Evolutionary conservation across 1,139 yeast species (phyloP), one percentile per base, ranked within the genome.

Genomic region (Sugiyamaella grinbergsii): DNA sequence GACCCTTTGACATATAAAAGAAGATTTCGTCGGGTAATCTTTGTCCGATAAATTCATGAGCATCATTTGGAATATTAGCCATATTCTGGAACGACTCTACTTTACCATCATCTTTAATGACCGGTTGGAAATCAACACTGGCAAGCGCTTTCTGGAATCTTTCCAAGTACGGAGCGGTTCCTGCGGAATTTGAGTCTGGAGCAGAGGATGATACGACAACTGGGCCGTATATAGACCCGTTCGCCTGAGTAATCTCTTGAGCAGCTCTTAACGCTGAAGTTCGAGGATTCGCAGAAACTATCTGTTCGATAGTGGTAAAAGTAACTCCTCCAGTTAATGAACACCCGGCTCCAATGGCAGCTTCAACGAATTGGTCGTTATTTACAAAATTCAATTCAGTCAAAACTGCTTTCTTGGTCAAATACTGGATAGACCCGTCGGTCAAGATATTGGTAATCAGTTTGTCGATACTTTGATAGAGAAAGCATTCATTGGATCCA

Each of bases 11-110:
- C 62, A 83, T 81, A 68, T 90, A 93, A 64, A 85, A 89, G 64
- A 82, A 84, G 42, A 86, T 75, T 69, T 91, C 98, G 43, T 90
- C 87, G 1, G 98, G 96, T 49, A 93, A 74, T 62, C 94, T 79
- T 66, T 87, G 91, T 3, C 95, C 90, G 47, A 93, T 77, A 49
- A 91, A 79, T 46, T 85, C 93, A 63, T 88, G 95, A 19, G 88
- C 74, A 66, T 90, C 95, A 55, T 80, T 79, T 4, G 98, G 98
- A 24, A 83, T 75, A 32, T 69, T 64, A 23, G 58, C 61, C 26
- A 59, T 67, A 42, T 65, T 66, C 15, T 65, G 71, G 58, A 74
- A 76, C 29, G 87, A 76, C 56, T 81, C 87, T 13, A 87, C 88
- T 48, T 76, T 71, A 28, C 98, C 98, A 50, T 78, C 78, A 3